phyloP scores from a whole-genome alignment of 163 green algal species.

The Chlorella variabilis region DNA sequence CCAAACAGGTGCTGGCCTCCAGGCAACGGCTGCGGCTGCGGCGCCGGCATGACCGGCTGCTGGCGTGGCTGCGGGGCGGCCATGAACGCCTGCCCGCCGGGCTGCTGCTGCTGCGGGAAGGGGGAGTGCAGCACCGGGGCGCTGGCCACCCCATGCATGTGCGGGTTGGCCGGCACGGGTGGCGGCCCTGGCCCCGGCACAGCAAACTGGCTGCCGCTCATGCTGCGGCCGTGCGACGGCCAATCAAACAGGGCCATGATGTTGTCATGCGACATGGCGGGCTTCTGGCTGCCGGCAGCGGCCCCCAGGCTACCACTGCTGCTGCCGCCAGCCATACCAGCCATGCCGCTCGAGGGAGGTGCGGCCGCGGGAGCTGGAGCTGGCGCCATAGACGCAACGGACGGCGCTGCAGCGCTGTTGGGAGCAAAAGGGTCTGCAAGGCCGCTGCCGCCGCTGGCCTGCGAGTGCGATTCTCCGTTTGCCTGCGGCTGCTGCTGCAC shows the following conservation, averaged over 20 bases:
- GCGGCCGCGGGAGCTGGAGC: background rate
- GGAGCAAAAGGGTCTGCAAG: background rate
- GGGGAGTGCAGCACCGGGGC: background rate
- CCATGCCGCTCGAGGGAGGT: background rate
- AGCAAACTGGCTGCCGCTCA: background rate
- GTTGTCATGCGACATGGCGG: constrained; percentile 60
- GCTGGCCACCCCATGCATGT: background rate
- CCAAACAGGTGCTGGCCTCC: background rate
- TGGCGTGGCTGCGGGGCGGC: background rate
- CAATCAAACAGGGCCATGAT: constrained; percentile 83
- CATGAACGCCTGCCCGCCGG: too few relatives aligned
- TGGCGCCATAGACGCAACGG: background rate
- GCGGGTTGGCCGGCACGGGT: background rate
- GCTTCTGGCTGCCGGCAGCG: constrained; percentile 3
- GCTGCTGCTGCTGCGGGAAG: constrained; percentile 5
- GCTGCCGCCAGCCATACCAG: background rate
- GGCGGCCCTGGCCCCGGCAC: background rate
- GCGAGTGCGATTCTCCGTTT: background rate
- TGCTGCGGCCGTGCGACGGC: background rate
- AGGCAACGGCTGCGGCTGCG: background rate
- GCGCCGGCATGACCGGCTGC: background rate
- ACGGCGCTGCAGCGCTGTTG: background rate
- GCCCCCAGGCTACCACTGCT: background rate
- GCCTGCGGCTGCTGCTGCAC: background rate
- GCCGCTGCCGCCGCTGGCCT: background rate